Evolutionary conservation across 164 flowering plant species (phyloP).

Genomic region (Vitis amurensis): DNA sequence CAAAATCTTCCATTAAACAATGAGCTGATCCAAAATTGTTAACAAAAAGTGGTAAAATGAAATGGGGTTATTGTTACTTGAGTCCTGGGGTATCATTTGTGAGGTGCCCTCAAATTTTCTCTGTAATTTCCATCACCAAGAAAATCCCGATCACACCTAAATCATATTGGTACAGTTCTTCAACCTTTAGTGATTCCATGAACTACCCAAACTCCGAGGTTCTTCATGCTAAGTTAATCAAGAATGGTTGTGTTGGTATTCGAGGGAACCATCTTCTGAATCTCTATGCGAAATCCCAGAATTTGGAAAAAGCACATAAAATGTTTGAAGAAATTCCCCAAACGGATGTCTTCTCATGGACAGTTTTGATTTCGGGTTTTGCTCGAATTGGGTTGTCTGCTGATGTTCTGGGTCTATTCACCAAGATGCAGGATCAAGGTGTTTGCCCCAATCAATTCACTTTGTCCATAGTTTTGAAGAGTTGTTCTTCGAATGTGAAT

Average conservation of each 20-base stretch:
- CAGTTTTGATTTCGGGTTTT: conserved; percentile 53
- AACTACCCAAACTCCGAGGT: background rate
- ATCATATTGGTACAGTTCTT: background rate
- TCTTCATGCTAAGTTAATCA: conserved; percentile 44
- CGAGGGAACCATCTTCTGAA: conserved; percentile 32
- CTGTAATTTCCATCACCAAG: background rate
- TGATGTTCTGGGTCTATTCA: conserved; percentile 42
- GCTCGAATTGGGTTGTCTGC: conserved; percentile 26
- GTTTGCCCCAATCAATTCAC: conserved; percentile 57
- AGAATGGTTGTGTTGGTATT: conserved; percentile 27
- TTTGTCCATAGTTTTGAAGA: conserved; percentile 54
- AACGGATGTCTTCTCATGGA: conserved; percentile 65
- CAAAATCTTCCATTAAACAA: background rate
- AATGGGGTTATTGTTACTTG: background rate
- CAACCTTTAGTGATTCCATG: background rate
- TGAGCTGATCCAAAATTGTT: background rate
- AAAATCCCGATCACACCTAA: background rate
- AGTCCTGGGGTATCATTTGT: background rate
- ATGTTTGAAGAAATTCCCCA: conserved; percentile 64
- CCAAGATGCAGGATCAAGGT: conserved; percentile 40
- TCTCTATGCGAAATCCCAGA: conserved; percentile 32
- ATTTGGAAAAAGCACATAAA: conserved; percentile 36
- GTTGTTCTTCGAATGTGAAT: conserved; percentile 40
- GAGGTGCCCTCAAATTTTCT: background rate
- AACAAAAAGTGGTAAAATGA: background rate